Base-by-base conservation (phyloP, 306 rosid genomes). In the Styphnolobium japonicum region DNA sequence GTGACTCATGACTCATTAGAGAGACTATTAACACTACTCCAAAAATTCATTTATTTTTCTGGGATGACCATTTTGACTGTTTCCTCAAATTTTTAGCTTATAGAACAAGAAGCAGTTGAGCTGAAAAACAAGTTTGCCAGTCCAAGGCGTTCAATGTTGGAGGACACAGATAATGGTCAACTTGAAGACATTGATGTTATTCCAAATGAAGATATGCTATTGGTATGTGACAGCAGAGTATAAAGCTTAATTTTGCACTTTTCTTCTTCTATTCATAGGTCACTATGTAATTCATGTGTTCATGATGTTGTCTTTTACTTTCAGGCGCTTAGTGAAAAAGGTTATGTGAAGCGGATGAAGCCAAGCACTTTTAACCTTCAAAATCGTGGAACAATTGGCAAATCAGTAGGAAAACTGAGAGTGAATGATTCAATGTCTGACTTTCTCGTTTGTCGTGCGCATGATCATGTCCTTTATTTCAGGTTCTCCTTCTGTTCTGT, bases 181-280 rank as follows among this genome's bases (percentile, higher is more conserved):
- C 92, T 93, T 86, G 99, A 95, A 71, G 99, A 95, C 81, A 93
- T 95, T 61, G 98, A 95, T 90, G 88, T 95, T 78, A 93, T 95
- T 88, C 98, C 98, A 37, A 95, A 95, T 83, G 99, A 95, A 34
- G 98, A 95, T 48, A 90, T 95, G 92, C 85, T 95, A 51, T 85
- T 95, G 97, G 99, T 95, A 89, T 46, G 81, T 69, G 62, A 42
- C 67, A 62, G 65, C 40, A 51, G 60, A 56, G 36, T 73, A 57
- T 78, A 16, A 31, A 11, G 73, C 77, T 33, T 71, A 29, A 48
- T 22, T 63, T 48, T 21, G 19, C 33, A 61, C 27, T 15, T 33
- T 29, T 46, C 78, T 72, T 36, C 15, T 19, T 46, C 21, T 15
- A 57, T 72, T 73, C n/a, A 10, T 48, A 16, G 68, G 33, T 64